Evolutionary conservation across 148 eudicot species (phyloP).

Genomic region (Fagopyrum homotropicum): DNA sequence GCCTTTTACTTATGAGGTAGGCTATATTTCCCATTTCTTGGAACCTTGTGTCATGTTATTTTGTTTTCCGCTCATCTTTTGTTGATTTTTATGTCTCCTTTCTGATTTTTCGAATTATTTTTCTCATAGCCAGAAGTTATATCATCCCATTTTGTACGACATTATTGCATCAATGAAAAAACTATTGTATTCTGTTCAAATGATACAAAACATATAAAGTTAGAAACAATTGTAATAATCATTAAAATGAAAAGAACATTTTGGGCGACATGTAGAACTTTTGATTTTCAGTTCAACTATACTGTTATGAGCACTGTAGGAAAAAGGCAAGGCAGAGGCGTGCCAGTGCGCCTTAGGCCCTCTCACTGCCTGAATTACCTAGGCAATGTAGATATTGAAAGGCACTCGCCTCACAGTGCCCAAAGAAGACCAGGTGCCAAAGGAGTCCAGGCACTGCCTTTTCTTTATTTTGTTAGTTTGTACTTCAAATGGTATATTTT

Average conservation of each 20-base stretch:
- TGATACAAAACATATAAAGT: too few relatives aligned
- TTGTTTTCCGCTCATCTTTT: not conserved
- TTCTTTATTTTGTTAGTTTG: too few relatives aligned
- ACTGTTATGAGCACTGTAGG: not conserved
- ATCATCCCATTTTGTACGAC: not conserved
- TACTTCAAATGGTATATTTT: too few relatives aligned
- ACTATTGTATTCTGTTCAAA: not conserved
- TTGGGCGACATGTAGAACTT: not conserved
- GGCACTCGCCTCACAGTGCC: too few relatives aligned
- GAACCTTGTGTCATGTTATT: not conserved
- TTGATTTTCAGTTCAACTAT: not conserved
- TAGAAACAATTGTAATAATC: not conserved
- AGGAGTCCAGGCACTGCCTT: too few relatives aligned
- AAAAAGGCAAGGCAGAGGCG: too few relatives aligned
- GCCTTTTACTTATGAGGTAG: slow-evolving; percentile 97
- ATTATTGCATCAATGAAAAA: not conserved
- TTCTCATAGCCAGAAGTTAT: not conserved
- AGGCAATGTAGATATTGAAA: too few relatives aligned
- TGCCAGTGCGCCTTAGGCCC: too few relatives aligned
- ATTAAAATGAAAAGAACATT: not conserved
- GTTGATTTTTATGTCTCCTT: not conserved
- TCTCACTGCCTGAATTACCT: too few relatives aligned
- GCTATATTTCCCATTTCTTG: not conserved
- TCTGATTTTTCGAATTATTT: not conserved
- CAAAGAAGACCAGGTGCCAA: too few relatives aligned